Base-by-base conservation (phyloP, 345 rosid genomes). In the Crucihimalaya himalaica region DNA sequence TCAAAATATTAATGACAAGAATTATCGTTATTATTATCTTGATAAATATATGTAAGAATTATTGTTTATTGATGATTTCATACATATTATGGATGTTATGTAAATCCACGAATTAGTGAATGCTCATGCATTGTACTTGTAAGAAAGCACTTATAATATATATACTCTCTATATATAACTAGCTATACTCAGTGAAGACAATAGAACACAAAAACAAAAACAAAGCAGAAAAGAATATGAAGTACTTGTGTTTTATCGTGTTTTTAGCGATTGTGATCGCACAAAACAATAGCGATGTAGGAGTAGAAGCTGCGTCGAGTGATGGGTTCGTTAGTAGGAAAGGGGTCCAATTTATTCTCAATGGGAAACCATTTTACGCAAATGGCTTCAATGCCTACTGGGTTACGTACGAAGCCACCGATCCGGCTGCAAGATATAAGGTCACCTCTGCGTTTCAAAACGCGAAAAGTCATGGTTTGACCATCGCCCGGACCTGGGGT, bases 341-440 rank as follows among this genome's bases (percentile, higher is more conserved):
- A 8, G 75, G 66, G 2, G 28, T 76, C 23, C 79, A 76, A 14
- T 76, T 76, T 35, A 62, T 76, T 43, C 70, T 76, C 18, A 54
- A 76, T 29, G 75, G 79, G 3, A 62, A 69, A 54, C 70, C 79
- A 62, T 76, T 69, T 63, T 55, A 76, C 65, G 70, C 75, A 16
- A 63, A 76, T 54, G 79, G 75, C 6, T 69, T 61, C 64, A 76
- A 76, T 63, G 79, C 79, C 1, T 76, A 76, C 16, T 69, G 79
- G 79, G 71, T 76, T 65, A 7, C 16, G 45, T 76, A 76, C 35
- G 79, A 69, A 76, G 79, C 79, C 59, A 69, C 66, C 43, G 75
- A 76, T 53, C 79, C 75, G 4, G 3, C 70, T 60, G 35, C 73
- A 54, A 69, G 79, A 51, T 69, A 25, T 63, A 76, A 76, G 42